Base-by-base conservation (phyloP, 148 eudicot species). In the Arctostaphylos glauca region DNA sequence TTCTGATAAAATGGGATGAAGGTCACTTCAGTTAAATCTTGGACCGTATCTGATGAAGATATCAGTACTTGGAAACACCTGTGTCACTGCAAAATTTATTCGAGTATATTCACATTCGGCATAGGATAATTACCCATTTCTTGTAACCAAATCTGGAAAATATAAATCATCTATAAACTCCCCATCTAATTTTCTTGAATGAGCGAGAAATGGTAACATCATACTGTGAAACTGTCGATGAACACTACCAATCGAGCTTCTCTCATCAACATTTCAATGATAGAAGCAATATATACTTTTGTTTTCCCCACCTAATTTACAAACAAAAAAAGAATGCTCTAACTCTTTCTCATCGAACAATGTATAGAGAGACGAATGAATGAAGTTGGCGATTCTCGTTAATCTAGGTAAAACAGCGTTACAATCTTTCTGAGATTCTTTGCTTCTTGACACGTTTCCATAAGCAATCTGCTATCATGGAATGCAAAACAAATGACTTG, bases 401-500 rank as follows among this genome's bases (percentile, higher is more conserved):
- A 95, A 77, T 96, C 99, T 74, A 96, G 84, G 84, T 96, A 96
- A 83, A 96, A 96, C 58, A 96, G 97, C 19, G 99, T 94, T 46
- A 96, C 98, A 13, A 96, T 96, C 94, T 94, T 96, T 75, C 99
- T 86, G 44, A 96, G 92, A 82, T 94, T 93, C 88, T 94, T 96
- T 0, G 99, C 99, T 87, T 96, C 99, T 89, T 94, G 98, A 84
- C 98, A 96, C 9, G 99, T 96, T 89, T 96, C 99, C 99, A 96
- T 96, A 46, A 96, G 92, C 88, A 96, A 85, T 79, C 86, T 89
- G 85, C 99, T 96, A 75, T 96, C 99, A 85, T 96, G 99, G 82
- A 96, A 96, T 7, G 99, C 98, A 81, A 96, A 96, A 82, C 99
- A 96, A 64, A 96, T 96, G 52, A 96, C 95, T 85, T 96, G 99